Base-by-base conservation (phyloP, 2,329 filamentous ascomycete species). In the Cercospora sojina region DNA sequence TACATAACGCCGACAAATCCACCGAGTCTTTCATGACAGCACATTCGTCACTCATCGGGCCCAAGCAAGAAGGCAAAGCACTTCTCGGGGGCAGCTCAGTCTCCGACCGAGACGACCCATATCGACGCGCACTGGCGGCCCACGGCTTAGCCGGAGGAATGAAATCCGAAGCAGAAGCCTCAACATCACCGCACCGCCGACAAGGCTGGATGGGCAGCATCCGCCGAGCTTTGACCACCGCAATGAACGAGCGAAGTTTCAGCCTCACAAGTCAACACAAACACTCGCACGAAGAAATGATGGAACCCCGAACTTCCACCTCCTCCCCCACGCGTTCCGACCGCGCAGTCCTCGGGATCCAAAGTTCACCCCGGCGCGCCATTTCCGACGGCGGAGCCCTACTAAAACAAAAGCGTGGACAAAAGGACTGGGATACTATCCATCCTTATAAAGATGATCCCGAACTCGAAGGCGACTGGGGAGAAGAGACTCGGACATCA, bases 1-100 rank as follows among this genome's bases (percentile, higher is more conserved):
- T 57, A 49, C 62, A 70, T 16, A 64, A 64, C 23, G 68, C 67
- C 23, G 65, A 66, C 20, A 67, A 72, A 20, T 72, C 70, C 5
- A 67, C 67, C 12, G 84, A 86, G 43, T 83, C 81, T 1, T 86
- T 84, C 75, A 80, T 78, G 16, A 84, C 84, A 1, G 83, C 83
- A 3, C 79, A 80, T 18, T 82, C 83, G 1, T 82, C 80, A 0
- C 81, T 86, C 61, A 78, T 79, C 8, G 79, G 82, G 23, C 78
- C 83, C 2, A 84, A 84, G 72, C 79, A 80, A 16, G 84, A 87
- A 74, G 83, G 83, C 13, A 81, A 85, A 59, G 80, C 80, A 3
- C 78, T 87, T 1, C 80, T 87, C 27, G 81, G 81, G 4, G 81
- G 82, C 4, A 74, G 74, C 9, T 72, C 79, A 2, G 75, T 76